Conservation (phyloP, 768 basidiomycete species). For the Neoboletus magnificus region DNA sequence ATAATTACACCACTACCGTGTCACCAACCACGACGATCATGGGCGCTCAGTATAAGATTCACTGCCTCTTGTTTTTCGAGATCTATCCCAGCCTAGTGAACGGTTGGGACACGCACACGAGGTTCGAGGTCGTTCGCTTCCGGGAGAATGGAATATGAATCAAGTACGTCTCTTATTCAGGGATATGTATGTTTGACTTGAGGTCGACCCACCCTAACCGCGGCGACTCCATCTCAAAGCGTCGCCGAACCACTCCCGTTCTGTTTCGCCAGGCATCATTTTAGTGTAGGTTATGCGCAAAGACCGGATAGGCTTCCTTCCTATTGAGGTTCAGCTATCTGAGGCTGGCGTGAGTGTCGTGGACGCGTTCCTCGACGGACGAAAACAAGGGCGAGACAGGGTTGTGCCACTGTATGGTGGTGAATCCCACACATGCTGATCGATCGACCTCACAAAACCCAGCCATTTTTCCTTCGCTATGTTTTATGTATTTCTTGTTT, state of each 20-base stretch:
- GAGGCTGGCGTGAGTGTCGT: neutral
- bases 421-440: neutral
- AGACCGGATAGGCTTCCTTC: neutral
- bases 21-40: constrained; percentile 6
- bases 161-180: neutral
- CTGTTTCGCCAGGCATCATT: neutral
- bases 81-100: neutral
- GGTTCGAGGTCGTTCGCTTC: constrained; percentile 11
- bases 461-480: neutral
- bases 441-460: constrained; percentile 1
- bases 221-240: neutral
- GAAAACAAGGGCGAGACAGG: neutral
- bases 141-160: neutral
- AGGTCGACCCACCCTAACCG: constrained; percentile 3
- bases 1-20: neutral
- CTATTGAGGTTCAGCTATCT: neutral
- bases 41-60: neutral
- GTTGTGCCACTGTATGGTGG: neutral
- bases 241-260: neutral
- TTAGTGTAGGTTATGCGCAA: neutral
- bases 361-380: neutral
- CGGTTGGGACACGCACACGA: constrained; percentile 1
- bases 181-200: neutral
- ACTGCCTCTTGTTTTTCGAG: neutral
- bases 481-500: neutral